Percentiles rank a stretch among this genome's conserved stretches.
Evolutionary conservation across 306 rosid species (phyloP).

Genomic region (Trifolium pratense): DNA sequence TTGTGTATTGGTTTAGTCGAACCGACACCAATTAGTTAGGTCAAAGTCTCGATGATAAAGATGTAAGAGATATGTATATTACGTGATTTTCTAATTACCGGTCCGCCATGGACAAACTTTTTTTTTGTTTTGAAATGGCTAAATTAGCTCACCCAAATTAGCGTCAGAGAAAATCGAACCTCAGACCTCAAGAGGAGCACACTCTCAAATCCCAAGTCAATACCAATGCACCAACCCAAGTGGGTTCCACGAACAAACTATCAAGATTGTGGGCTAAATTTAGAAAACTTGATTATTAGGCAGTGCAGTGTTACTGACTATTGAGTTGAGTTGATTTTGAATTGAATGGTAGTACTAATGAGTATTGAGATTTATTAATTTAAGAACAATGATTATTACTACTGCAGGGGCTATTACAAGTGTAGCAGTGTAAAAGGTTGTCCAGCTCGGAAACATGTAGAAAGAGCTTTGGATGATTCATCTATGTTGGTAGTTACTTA

Average conservation of each 20-base stretch:
- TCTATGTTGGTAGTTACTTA: conserved; percentile 85
- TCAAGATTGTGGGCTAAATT: not conserved
- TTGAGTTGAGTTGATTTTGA: not conserved
- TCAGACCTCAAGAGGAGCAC: too few relatives aligned
- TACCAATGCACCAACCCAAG: too few relatives aligned
- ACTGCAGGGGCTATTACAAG: conserved; percentile 86
- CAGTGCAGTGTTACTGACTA: not conserved
- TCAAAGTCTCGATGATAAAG: too few relatives aligned
- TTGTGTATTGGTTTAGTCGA: not conserved
- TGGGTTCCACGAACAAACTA: too few relatives aligned
- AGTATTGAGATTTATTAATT: not conserved
- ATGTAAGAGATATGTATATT: too few relatives aligned
- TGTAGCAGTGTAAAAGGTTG: conserved; percentile 94
- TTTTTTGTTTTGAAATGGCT: too few relatives aligned
- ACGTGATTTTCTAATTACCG: too few relatives aligned
- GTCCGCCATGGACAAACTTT: too few relatives aligned
- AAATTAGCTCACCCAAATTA: too few relatives aligned
- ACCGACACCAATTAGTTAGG: not conserved
- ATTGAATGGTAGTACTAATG: not conserved
- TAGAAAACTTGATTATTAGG: not conserved
- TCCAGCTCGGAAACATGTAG: conserved; percentile 93
- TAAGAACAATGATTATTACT: not conserved
- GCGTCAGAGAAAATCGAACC: too few relatives aligned
- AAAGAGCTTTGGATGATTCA: conserved; percentile 86
- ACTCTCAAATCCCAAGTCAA: too few relatives aligned